Base-by-base conservation (phyloP, 2,329 filamentous ascomycete genomes). In the Cladophialophora yegresii region DNA sequence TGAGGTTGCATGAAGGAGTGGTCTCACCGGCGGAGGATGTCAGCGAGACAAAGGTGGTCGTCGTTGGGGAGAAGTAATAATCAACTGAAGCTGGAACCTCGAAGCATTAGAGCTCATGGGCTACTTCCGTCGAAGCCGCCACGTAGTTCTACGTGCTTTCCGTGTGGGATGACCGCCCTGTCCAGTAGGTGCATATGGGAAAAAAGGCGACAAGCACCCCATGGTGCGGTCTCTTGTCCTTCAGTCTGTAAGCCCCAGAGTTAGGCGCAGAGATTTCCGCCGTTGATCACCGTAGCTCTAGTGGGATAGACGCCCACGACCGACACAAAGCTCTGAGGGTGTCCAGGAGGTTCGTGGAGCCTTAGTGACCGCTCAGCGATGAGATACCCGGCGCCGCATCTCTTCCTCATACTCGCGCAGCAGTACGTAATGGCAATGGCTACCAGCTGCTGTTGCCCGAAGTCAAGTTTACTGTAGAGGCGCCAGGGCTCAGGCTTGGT, bases 21-120 rank as follows among this genome's bases (percentile, higher is more conserved):
- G 10, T 45, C 20, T 32, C 57, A 12, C 45, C 57, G 2, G 33
- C 43, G 36, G 57, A 59, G 7, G 56, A 59, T 1, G 57, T 10
- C 22, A 50, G 32, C 28, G 57, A 59, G 28, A 50, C 57, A 26
- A 59, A 59, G 33, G 47, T 33, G 5, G 57, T 51, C 1, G 47
- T 59, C 4, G 28, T 59, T 22, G 57, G 57, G 32, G 45, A 59
- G 47, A 51, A 43, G 12, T 40, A 43, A 40, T 40, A 43, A 40
- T 49, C 23, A 28, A 28, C 22, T 45, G 28, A 58, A 30, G 4
- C 45, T 12, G 16, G 28, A 7, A 16, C 12, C 12, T 22, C 10
- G 40, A 26, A 7, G 13, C 13, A 4, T 12, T 4, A 40, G 36
- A 40, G 36, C 4, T 43, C 13, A 43, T n/a, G 13, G 16, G 13